Conservation (phyloP, 225 moss, liverwort and hornwort genomes). For the Rhytidiadelphus loreus region DNA sequence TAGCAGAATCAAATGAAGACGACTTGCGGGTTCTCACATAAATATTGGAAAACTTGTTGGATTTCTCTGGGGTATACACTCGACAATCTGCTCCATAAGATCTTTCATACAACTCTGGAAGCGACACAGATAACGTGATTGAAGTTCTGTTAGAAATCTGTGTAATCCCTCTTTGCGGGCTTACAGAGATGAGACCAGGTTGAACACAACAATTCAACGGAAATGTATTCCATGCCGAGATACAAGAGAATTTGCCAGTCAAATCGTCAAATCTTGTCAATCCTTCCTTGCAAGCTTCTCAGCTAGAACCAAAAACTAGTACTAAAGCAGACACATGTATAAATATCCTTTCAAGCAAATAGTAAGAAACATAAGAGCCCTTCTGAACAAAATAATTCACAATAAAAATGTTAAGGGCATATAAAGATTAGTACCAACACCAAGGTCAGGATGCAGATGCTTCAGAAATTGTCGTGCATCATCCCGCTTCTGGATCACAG, state of each 20-base stretch:
- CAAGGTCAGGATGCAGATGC: slow-evolving; percentile 80
- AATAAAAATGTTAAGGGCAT: background rate
- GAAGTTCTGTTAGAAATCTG: background rate
- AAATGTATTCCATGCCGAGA: background rate
- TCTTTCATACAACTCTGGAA: slow-evolving; percentile 70
- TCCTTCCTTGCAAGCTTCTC: background rate
- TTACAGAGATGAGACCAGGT: background rate
- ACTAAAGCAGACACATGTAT: background rate
- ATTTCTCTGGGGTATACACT: slow-evolving; percentile 83
- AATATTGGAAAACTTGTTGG: slow-evolving; percentile 72
- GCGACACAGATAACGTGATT: background rate
- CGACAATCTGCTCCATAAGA: slow-evolving; percentile 88
- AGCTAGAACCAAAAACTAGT: background rate
- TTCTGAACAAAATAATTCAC: background rate
- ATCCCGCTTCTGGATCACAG: slow-evolving; percentile 60
- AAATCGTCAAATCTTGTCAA: background rate
- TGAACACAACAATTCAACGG: background rate
- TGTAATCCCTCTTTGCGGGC: background rate
- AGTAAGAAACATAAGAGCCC: background rate
- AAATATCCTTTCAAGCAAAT: background rate
- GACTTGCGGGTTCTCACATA: slow-evolving; percentile 33
- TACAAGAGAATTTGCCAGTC: background rate
- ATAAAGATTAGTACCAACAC: slow-evolving; percentile 48
- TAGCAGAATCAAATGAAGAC: background rate
- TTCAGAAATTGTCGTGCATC: slow-evolving; percentile 80